A percentile compares a stretch with the other conserved stretches of the same genome.
Conservation (phyloP, 2,329 filamentous ascomycete species). For the Hymenoscyphus fructigenus region DNA sequence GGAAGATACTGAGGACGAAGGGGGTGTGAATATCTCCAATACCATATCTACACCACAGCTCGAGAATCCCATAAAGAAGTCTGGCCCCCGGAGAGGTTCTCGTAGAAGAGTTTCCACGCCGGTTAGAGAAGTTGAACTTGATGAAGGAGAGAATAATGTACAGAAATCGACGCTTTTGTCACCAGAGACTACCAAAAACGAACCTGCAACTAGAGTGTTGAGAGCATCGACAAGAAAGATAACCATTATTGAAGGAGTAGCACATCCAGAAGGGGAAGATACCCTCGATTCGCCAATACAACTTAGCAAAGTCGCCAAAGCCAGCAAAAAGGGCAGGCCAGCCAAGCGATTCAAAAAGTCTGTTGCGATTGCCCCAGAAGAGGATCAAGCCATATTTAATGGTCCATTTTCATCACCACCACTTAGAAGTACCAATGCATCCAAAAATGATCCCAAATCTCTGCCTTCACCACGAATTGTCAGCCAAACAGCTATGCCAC, state of each 20-base stretch:
- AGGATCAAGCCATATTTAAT: constrained; percentile 22
- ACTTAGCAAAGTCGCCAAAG: not conserved
- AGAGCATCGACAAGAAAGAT: not conserved
- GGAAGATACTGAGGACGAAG: not conserved
- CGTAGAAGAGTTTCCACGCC: not conserved
- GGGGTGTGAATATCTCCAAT: not conserved
- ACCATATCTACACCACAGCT: not conserved
- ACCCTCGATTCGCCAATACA: not conserved
- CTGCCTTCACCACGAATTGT: not conserved
- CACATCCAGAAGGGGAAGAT: not conserved
- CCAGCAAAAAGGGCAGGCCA: not conserved
- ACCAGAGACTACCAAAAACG: not conserved
- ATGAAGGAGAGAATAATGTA: not conserved
- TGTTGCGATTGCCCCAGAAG: not conserved
- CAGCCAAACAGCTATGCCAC: constrained; percentile 22
- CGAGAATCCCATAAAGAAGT: not conserved
- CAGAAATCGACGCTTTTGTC: not conserved
- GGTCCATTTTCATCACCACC: constrained; percentile 22
- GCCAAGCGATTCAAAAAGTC: not conserved
- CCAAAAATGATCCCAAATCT: not conserved
- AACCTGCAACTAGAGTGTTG: not conserved
- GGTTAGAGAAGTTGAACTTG: not conserved
- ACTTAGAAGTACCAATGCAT: not conserved
- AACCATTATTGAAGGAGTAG: not conserved
- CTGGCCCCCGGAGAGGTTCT: not conserved